phyloP scores from a whole-genome alignment of 768 basidiomycete genomes.

The Amanita subjunquillea region DNA sequence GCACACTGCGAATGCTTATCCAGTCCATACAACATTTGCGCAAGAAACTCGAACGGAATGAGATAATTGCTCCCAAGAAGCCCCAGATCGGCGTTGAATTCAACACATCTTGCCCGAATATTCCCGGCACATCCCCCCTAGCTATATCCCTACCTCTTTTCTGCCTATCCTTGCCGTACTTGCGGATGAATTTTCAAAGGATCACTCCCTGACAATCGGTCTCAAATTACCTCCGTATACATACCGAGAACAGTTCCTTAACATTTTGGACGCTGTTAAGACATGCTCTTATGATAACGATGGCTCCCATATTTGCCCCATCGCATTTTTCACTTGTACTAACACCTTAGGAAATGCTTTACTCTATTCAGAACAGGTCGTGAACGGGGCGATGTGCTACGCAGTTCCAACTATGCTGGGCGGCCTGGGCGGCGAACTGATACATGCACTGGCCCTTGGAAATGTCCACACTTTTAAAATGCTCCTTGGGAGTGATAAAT shows the following conservation, averaged over 20 bases:
- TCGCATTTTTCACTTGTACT: slow-evolving; percentile 71
- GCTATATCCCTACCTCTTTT: slow-evolving; percentile 49
- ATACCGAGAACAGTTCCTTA: slow-evolving; percentile 47
- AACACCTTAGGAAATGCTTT: slow-evolving; percentile 72
- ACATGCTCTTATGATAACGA: not conserved
- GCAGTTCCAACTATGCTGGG: slow-evolving; percentile 60
- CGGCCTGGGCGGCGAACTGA: slow-evolving; percentile 65
- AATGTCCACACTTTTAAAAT: slow-evolving; percentile 57
- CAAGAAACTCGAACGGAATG: slow-evolving; percentile 18
- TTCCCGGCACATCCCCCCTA: slow-evolving; percentile 51
- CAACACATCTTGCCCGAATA: slow-evolving; percentile 83
- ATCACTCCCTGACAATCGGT: slow-evolving; percentile 54
- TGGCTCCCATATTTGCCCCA: slow-evolving; percentile 21
- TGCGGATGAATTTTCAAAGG: slow-evolving; percentile 34
- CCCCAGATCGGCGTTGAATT: slow-evolving; percentile 62
- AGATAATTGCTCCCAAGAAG: slow-evolving; percentile 5
- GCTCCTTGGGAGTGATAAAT: slow-evolving; percentile 24
- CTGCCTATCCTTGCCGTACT: slow-evolving; percentile 45
- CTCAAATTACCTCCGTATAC: slow-evolving; percentile 76
- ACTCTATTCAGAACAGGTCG: slow-evolving; percentile 46
- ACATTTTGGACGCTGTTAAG: slow-evolving; percentile 37
- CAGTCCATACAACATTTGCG: slow-evolving; percentile 51
- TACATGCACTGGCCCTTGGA: slow-evolving; percentile 72
- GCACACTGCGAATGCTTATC: slow-evolving; percentile 45
- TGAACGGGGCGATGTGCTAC: slow-evolving; percentile 18